Evolutionary conservation across 768 basidiomycete species (phyloP).

Genomic region (Heimioporus sp.): DNA sequence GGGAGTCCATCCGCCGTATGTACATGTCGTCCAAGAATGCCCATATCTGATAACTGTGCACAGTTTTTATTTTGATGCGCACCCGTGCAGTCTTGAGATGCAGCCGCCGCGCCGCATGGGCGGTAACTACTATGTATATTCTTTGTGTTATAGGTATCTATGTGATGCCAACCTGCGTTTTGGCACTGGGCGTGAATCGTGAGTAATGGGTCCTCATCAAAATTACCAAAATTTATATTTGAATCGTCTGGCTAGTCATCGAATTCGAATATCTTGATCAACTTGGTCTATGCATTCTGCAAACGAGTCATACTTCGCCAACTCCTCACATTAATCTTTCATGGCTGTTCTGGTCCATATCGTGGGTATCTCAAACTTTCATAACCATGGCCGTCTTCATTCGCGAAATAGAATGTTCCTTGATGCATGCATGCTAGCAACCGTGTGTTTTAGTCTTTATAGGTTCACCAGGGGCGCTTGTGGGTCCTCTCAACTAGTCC

Average conservation of each 20-base stretch:
- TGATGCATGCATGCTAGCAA: not conserved
- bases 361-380: not conserved
- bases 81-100: constrained; percentile 23
- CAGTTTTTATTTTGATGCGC: constrained; percentile 25
- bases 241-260: not conserved
- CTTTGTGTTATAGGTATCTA: constrained; percentile 2
- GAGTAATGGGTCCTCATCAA: not conserved
- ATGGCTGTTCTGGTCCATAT: not conserved
- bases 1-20: constrained; percentile 13
- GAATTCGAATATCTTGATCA: constrained; percentile 7
- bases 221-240: not conserved
- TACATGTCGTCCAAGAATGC: not conserved
- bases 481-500: not conserved
- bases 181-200: not conserved
- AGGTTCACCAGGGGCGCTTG: not conserved
- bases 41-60: not conserved
- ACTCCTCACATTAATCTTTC: not conserved
- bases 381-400: not conserved
- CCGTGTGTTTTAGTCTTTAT: not conserved
- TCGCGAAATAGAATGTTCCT: not conserved
- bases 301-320: constrained; percentile 1
- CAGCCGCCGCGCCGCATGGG: not conserved
- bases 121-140: constrained; percentile 4
- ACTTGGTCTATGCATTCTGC: constrained; percentile 11
- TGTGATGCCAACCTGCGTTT: not conserved